These are phyloP conservation scores for Hypomyces rosellus DNA, from an alignment of 2,329 filamentous ascomycete species.

Conservation along the genomic window DNA sequence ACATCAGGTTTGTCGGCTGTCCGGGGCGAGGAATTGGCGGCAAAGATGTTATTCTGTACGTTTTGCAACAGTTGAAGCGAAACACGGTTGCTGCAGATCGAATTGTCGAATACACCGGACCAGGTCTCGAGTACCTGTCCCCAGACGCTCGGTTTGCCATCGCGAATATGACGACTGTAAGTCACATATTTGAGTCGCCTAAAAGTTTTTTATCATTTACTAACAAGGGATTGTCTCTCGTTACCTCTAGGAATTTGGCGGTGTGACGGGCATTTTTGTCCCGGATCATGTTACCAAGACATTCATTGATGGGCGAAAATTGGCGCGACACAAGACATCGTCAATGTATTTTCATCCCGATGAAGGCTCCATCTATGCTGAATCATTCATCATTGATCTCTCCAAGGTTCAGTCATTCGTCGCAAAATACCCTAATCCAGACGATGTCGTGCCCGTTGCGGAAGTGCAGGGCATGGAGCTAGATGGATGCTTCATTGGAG, in stretches of 20 bases:
- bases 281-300: conserved; percentile 29
- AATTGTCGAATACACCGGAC: conserved; percentile 39
- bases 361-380: conserved; percentile 28
- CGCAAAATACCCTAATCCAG: conserved; percentile 34
- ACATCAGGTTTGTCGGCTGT: conserved; percentile 33
- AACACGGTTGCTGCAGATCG: conserved; percentile 40
- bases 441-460: conserved; percentile 34
- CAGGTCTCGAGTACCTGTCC: conserved; percentile 31
- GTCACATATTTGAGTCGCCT: neutral
- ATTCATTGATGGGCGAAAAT: conserved; percentile 26
- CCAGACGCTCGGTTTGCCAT: conserved; percentile 41
- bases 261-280: conserved; percentile 33
- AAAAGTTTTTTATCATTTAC: neutral
- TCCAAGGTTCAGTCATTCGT: conserved; percentile 29
- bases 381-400: conserved; percentile 30
- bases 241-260: conserved; percentile 28
- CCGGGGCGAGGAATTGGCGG: conserved; percentile 33
- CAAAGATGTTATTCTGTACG: conserved; percentile 40
- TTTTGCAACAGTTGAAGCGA: conserved; percentile 36
- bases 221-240: no score
- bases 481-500: conserved; percentile 39
- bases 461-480: conserved; percentile 25
- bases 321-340: conserved; percentile 23
- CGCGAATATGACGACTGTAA: conserved; percentile 37
- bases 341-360: conserved; percentile 33